A percentile compares a stretch with the other conserved stretches of the same genome.
Evolutionary conservation across 176 grass and related monocot genomes (phyloP).

Genomic region (Thalia dealbata): DNA sequence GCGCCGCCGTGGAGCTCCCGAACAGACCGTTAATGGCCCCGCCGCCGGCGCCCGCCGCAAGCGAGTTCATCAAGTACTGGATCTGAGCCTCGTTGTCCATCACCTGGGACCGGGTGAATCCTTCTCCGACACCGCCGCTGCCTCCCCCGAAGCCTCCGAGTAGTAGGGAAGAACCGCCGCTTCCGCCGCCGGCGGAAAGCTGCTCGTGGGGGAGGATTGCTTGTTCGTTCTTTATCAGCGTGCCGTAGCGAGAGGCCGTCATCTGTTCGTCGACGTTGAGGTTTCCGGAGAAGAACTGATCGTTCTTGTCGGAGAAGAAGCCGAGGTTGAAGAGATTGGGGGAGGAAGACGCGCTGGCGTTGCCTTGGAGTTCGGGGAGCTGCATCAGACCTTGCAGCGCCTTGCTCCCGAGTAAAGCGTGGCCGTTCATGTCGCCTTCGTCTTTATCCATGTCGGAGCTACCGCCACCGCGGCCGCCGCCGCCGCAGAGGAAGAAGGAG

Average conservation of each 20-base stretch:
- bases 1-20: neutral
- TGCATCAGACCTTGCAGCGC: slow-evolving; percentile 86
- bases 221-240: slow-evolving; percentile 48
- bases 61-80: slow-evolving; percentile 87
- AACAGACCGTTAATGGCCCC: slow-evolving; percentile 9
- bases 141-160: slow-evolving; percentile 33
- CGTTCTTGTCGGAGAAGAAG: slow-evolving; percentile 50
- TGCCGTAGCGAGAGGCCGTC: slow-evolving; percentile 20
- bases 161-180: slow-evolving; percentile 36
- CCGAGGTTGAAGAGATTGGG: slow-evolving; percentile 54
- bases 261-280: slow-evolving; percentile 44
- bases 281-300: slow-evolving; percentile 35
- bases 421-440: neutral
- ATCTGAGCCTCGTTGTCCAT: slow-evolving; percentile 64
- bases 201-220: slow-evolving; percentile 43
- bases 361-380: slow-evolving; percentile 67
- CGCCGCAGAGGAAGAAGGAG: neutral
- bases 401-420: slow-evolving; percentile 57
- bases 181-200: slow-evolving; percentile 50
- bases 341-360: slow-evolving; percentile 9
- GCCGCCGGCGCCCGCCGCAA: slow-evolving; percentile 30
- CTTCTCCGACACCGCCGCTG: slow-evolving; percentile 13
- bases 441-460: no score
- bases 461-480: no score
- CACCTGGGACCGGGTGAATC: slow-evolving; percentile 30